These are phyloP conservation scores for Aspergillus glaucus DNA, from an alignment of 2,329 filamentous ascomycete genomes.

Conservation along the genomic window DNA sequence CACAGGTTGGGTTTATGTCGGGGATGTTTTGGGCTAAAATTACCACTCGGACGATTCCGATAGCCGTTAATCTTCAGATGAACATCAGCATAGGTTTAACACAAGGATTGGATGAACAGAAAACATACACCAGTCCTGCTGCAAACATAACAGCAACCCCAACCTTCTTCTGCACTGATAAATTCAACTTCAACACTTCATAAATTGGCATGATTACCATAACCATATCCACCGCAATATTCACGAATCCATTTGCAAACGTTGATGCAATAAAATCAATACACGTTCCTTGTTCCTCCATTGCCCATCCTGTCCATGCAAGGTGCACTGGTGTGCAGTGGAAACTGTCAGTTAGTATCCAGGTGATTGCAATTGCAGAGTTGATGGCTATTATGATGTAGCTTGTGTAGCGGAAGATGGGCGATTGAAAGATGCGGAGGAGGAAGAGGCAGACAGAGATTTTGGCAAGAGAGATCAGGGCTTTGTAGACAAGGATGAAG, in stretches of 20 bases:
- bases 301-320: conserved; percentile 14
- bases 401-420: conserved; percentile 10
- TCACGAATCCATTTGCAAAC: conserved; percentile 13
- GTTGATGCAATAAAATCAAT: conserved; percentile 14
- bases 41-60: conserved; percentile 13
- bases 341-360: conserved; percentile 12
- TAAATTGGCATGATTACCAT: conserved; percentile 19
- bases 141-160: conserved; percentile 15
- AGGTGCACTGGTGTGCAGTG: conserved; percentile 16
- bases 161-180: conserved; percentile 11
- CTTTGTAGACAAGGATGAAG: conserved; percentile 15
- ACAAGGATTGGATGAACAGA: neutral
- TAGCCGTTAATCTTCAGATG: neutral
- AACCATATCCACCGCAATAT: conserved; percentile 13
- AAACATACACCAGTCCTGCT: conserved; percentile 12
- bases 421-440: conserved; percentile 15
- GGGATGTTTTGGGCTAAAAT: conserved; percentile 20
- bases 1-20: conserved; percentile 12
- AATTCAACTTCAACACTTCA: conserved; percentile 15
- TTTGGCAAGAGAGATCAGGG: conserved; percentile 17
- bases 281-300: conserved; percentile 9
- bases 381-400: conserved; percentile 16
- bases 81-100: neutral
- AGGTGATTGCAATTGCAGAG: conserved; percentile 13
- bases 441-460: conserved; percentile 20